Conservation (phyloP, 805 yeast genomes). For the Candida stauntonica region DNA sequence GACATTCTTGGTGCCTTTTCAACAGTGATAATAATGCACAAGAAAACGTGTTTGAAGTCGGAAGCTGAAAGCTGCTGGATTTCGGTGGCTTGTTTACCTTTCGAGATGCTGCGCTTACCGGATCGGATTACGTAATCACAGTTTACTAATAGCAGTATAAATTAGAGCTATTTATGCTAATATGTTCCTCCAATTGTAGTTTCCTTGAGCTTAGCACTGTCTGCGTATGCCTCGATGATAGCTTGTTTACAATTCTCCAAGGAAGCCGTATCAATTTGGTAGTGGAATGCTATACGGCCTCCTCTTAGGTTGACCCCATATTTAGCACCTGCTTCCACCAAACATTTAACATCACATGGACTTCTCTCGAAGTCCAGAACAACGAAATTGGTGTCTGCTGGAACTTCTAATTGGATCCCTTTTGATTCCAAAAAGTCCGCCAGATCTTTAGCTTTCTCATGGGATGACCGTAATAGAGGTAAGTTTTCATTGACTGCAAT, state of each 20-base stretch:
- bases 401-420: constrained; percentile 60
- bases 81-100: constrained; percentile 6
- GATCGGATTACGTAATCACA: neutral
- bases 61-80: neutral
- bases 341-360: constrained; percentile 50
- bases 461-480: constrained; percentile 43
- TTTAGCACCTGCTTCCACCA: constrained; percentile 52
- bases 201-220: constrained; percentile 8
- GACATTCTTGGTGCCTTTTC: constrained; percentile 12
- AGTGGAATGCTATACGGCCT: constrained; percentile 10
- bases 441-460: constrained; percentile 45
- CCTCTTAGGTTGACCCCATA: constrained; percentile 41
- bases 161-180: neutral
- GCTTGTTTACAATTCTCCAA: constrained; percentile 55
- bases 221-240: constrained; percentile 49
- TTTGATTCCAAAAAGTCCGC: constrained; percentile 48
- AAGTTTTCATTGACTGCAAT: constrained; percentile 70
- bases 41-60: too few relatives aligned
- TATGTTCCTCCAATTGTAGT: constrained; percentile 2
- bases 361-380: constrained; percentile 51
- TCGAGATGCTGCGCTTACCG: constrained; percentile 6
- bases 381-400: constrained; percentile 81
- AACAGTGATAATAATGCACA: neutral
- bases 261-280: constrained; percentile 31
- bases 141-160: neutral